Conservation (phyloP, 257 asterid genomes). For the Solanum pimpinellifolium region DNA sequence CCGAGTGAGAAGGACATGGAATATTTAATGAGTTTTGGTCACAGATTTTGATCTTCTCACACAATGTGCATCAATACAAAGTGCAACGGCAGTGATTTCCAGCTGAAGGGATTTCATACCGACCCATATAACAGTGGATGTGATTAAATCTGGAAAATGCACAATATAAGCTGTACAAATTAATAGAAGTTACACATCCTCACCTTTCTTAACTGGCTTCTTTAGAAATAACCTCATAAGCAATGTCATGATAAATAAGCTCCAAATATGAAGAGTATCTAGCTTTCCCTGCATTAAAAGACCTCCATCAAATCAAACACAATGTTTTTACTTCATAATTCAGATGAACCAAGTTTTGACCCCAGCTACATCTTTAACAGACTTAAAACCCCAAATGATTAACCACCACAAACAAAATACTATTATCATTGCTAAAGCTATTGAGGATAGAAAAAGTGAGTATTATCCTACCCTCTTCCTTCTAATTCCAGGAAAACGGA, state of each 20-base stretch:
- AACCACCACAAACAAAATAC: neutral
- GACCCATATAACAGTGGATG: neutral
- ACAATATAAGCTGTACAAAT: neutral
- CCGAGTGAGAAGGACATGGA: neutral
- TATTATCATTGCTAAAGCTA: neutral
- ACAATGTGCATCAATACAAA: neutral
- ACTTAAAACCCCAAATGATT: neutral
- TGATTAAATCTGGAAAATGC: neutral
- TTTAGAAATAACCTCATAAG: constrained; percentile 15
- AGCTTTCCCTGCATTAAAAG: constrained; percentile 23
- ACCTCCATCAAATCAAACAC: neutral
- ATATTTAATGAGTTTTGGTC: neutral
- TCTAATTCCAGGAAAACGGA: neutral
- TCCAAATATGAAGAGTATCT: constrained; percentile 23
- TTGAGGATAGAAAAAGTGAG: neutral
- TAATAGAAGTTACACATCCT: neutral
- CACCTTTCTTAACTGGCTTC: constrained; percentile 59
- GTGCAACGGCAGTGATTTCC: neutral
- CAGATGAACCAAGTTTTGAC: neutral
- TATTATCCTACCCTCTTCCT: neutral
- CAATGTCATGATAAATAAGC: constrained; percentile 25
- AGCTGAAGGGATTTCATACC: neutral
- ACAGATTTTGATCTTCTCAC: neutral
- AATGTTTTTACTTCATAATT: neutral
- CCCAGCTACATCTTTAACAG: neutral